Evolutionary conservation across 2,329 filamentous ascomycete genomes (phyloP).

Genomic region (Penicillium aurantiogriseum): DNA sequence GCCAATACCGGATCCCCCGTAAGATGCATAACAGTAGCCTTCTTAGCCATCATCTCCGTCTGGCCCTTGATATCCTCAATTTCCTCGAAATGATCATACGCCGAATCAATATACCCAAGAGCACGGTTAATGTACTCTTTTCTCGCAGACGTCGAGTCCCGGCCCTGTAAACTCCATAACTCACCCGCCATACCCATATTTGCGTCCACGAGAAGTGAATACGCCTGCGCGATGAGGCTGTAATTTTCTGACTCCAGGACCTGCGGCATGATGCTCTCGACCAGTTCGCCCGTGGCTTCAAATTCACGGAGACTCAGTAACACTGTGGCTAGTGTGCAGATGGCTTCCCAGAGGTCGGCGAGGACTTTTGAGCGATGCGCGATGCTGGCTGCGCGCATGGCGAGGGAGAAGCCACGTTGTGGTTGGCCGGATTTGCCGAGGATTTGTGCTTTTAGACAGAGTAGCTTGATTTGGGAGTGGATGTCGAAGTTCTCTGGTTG

Average conservation of each 20-base stretch:
- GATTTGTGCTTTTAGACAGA: slow-evolving; percentile 70
- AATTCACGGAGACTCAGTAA: slow-evolving; percentile 71
- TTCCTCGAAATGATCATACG: slow-evolving; percentile 63
- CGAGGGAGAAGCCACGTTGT: slow-evolving; percentile 72
- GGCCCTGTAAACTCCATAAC: slow-evolving; percentile 31
- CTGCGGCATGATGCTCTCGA: slow-evolving; percentile 70
- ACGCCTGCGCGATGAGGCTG: slow-evolving; percentile 63
- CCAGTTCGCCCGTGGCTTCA: slow-evolving; percentile 60
- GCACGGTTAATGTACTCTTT: slow-evolving; percentile 60
- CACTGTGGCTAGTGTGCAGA: slow-evolving; percentile 65
- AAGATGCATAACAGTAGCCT: slow-evolving; percentile 71
- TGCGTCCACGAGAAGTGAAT: slow-evolving; percentile 70
- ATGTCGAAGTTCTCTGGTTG: slow-evolving; percentile 60
- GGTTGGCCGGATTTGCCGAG: slow-evolving; percentile 67
- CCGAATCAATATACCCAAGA: slow-evolving; percentile 60
- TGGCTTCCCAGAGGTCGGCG: slow-evolving; percentile 69
- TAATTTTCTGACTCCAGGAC: slow-evolving; percentile 69
- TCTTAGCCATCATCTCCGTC: slow-evolving; percentile 79
- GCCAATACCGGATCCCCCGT: slow-evolving; percentile 63
- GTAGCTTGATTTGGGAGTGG: slow-evolving; percentile 66
- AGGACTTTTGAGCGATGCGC: slow-evolving; percentile 69
- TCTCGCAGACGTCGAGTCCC: slow-evolving; percentile 36
- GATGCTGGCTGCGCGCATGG: slow-evolving; percentile 70
- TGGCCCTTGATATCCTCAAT: slow-evolving; percentile 68
- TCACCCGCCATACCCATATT: slow-evolving; percentile 71